Evolutionary conservation across 1,284 basidiomycete species (phyloP).

Genomic region (Boletus semigastroideus): DNA sequence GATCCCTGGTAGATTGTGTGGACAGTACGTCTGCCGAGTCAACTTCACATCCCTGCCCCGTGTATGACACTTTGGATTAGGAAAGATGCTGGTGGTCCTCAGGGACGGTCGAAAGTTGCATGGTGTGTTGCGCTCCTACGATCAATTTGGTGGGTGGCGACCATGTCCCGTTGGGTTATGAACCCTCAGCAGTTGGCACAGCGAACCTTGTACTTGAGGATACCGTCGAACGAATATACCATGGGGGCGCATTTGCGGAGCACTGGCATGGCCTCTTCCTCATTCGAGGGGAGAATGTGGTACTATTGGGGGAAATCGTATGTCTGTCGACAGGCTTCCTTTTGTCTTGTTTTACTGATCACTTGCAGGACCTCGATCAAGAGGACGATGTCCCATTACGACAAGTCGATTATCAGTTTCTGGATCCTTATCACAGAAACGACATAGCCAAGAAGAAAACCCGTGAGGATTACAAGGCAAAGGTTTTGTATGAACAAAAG

Average conservation of each 20-base stretch:
- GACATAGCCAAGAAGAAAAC: slow-evolving; percentile 69
- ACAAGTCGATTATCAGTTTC: slow-evolving; percentile 68
- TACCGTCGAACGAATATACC: slow-evolving; percentile 86
- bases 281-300: slow-evolving; percentile 98
- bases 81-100: slow-evolving; percentile 97
- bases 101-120: slow-evolving; percentile 96
- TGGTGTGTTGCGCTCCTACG: slow-evolving; percentile 95
- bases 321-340: slow-evolving; percentile 37
- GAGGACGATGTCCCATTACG: slow-evolving; percentile 86
- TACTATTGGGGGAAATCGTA: slow-evolving; percentile 95
- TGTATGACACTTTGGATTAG: slow-evolving; percentile 46
- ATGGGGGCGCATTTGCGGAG: slow-evolving; percentile 79
- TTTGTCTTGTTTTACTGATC: slow-evolving; percentile 5
- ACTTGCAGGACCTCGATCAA: slow-evolving; percentile 80
- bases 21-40: slow-evolving; percentile 89
- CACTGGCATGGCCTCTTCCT: slow-evolving; percentile 87
- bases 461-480: slow-evolving; percentile 71
- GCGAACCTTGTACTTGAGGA: slow-evolving; percentile 93
- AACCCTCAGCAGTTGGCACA: slow-evolving; percentile 33
- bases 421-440: slow-evolving; percentile 72
- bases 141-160: slow-evolving; percentile 91
- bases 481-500: slow-evolving; percentile 73
- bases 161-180: not conserved
- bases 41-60: slow-evolving; percentile 43
- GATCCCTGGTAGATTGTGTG: slow-evolving; percentile 95